phyloP scores from a whole-genome alignment of 1,284 basidiomycete genomes.

The Melampsora medusae region DNA sequence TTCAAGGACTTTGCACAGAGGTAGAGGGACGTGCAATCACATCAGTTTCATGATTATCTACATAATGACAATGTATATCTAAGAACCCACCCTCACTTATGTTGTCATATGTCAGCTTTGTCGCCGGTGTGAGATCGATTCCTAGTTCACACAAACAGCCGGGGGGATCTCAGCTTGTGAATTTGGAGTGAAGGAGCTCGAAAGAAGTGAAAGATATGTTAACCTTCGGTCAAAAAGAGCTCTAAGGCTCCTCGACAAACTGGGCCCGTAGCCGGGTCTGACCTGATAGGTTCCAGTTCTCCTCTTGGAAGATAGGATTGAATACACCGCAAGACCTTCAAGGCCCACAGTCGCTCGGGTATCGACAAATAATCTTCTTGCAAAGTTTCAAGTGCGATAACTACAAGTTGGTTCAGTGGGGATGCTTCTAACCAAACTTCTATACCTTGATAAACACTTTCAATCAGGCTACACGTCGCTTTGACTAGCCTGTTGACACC shows the following conservation, averaged over 20 bases:
- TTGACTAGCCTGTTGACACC: no score
- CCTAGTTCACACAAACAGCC: neutral
- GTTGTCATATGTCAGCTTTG: no score
- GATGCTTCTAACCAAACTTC: neutral
- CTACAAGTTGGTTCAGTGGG: neutral
- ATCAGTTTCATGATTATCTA: no score
- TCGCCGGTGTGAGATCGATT: neutral
- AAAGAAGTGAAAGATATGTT: neutral
- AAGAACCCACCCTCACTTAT: no score
- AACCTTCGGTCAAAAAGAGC: neutral
- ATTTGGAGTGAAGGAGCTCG: neutral
- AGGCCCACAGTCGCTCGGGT: neutral
- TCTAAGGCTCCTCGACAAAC: constrained; percentile 3
- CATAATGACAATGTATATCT: no score
- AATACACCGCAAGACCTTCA: neutral
- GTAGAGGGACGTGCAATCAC: no score
- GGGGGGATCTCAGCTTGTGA: neutral
- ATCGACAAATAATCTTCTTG: constrained; percentile 2
- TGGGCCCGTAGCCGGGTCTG: neutral
- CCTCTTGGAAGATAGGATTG: neutral
- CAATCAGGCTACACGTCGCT: no score
- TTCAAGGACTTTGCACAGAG: no score
- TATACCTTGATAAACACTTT: no score
- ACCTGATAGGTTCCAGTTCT: neutral
- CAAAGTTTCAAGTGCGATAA: constrained; percentile 3